Base-by-base conservation (phyloP, 192 early-diverging fungal species). In the Helicostylum pulchrum region DNA sequence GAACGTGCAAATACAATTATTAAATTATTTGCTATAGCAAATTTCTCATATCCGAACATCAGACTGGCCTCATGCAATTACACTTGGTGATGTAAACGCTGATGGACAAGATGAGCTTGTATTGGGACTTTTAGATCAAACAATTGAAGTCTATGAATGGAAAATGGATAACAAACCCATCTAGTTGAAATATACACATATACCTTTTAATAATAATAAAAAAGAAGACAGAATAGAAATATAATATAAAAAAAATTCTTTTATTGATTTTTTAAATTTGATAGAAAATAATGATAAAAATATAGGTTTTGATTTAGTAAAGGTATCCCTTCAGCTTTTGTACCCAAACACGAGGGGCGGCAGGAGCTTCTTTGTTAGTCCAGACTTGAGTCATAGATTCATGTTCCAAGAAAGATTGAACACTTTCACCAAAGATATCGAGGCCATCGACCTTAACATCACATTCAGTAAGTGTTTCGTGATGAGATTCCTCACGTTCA, bases 61-160 rank as follows among this genome's bases (percentile, higher is more conserved):
- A 49, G 76, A 77, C 21, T 77, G 71, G 72, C 50, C 68, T 2
- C 65, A 65, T 63, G 47, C 58, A 12, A 66, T 77, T 32, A 64
- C 63, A 12, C 21, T 73, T 2, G 76, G 67, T 6, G 76, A 77
- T 61, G 67, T 74, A 4, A 63, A 77, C 50, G 64, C 46, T 9
- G 72, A 73, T 53, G 76, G 67, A 7, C 36, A 67, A 48, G 72
- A 73, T 52, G 72, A 70, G 47, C 50, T 77, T n/a, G 67, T 77
- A 31, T 23, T 77, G 17, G 76, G 76, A 2, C 42, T 74, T 17
- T 31, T 74, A 26, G 65, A 77, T 59, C 62, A 70, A 30, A 64
- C 59, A 11, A 60, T 77, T 17, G 67, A 69, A 55, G 67, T 77
- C 6, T 70, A 63, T 64, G 52, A 34, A 49, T 69, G 39, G 58